A percentile compares a stretch with the other conserved stretches of the same genome.
Conservation (phyloP, 164 flowering plant genomes). For the Aristolochia fimbriata region DNA sequence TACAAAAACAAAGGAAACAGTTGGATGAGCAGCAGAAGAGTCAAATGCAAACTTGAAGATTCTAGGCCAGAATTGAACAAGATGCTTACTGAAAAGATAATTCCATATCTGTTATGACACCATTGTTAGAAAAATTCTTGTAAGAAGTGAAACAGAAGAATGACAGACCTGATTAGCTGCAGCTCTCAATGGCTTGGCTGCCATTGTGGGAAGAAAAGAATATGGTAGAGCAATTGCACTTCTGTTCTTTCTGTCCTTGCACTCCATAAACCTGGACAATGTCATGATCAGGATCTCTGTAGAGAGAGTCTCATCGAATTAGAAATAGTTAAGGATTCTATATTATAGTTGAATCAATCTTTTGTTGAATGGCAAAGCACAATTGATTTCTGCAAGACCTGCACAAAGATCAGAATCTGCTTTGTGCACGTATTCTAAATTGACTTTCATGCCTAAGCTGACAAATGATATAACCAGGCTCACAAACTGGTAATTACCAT, state of each 20-base stretch:
- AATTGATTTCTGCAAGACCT: no score
- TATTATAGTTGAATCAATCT: background rate
- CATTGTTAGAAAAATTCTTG: background rate
- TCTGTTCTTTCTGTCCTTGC: conserved; percentile 85
- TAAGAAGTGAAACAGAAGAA: background rate
- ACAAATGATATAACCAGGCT: no score
- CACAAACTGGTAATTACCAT: conserved; percentile 35
- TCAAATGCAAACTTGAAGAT: no score
- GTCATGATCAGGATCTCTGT: background rate
- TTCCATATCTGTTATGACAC: background rate
- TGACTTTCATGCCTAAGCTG: no score
- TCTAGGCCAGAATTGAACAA: no score
- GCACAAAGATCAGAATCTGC: no score
- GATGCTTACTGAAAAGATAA: background rate
- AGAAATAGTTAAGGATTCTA: background rate
- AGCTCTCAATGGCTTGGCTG: conserved; percentile 54
- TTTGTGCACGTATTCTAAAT: no score
- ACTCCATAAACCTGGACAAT: conserved; percentile 82
- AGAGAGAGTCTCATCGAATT: background rate
- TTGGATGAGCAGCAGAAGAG: no score
- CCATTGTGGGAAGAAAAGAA: conserved; percentile 92
- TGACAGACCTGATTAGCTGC: conserved; percentile 69
- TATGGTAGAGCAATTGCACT: conserved; percentile 68
- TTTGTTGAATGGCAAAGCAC: no score
- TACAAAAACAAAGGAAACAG: no score